Percentiles rank a stretch among this genome's conserved stretches.
Conservation (phyloP, 2,329 filamentous ascomycete species). For the Penicillium sp. region DNA sequence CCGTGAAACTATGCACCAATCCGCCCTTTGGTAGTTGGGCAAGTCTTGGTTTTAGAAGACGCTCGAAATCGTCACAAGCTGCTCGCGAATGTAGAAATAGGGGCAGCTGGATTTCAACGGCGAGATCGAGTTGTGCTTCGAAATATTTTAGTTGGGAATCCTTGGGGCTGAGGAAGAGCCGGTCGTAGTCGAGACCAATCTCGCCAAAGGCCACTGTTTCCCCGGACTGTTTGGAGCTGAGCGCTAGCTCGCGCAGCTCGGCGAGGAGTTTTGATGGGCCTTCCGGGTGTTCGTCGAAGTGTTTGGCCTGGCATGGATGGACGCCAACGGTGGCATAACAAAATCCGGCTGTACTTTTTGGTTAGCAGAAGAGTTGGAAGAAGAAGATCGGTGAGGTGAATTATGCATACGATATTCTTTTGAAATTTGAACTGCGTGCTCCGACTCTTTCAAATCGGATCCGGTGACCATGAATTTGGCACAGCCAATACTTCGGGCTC, state of each 20-base stretch:
- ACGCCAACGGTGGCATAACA: constrained; percentile 92
- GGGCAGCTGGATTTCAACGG: constrained; percentile 71
- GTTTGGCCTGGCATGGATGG: constrained; percentile 81
- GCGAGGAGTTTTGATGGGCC: constrained; percentile 45
- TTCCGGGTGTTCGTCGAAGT: constrained; percentile 62
- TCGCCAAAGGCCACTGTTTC: constrained; percentile 83
- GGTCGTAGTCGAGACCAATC: constrained; percentile 94
- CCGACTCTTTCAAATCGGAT: constrained; percentile 75
- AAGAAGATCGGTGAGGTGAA: constrained; percentile 1
- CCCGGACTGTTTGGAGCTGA: constrained; percentile 53
- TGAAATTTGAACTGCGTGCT: constrained; percentile 69
- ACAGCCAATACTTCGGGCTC: constrained; percentile 75
- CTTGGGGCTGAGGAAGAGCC: constrained; percentile 75
- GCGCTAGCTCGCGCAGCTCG: constrained; percentile 62
- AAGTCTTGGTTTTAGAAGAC: constrained; percentile 61
- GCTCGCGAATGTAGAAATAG: constrained; percentile 91
- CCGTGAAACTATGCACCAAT: constrained; percentile 93
- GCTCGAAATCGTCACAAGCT: constrained; percentile 78
- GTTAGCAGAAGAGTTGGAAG: background rate
- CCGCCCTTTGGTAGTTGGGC: constrained; percentile 68
- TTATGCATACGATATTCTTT: constrained; percentile 67
- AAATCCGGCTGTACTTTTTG: constrained; percentile 57
- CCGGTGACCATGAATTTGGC: constrained; percentile 90
- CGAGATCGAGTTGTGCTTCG: constrained; percentile 73
- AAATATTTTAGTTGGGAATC: constrained; percentile 82